Base-by-base conservation (phyloP, 2,329 filamentous ascomycete species). In the Botrytis tulipae region DNA sequence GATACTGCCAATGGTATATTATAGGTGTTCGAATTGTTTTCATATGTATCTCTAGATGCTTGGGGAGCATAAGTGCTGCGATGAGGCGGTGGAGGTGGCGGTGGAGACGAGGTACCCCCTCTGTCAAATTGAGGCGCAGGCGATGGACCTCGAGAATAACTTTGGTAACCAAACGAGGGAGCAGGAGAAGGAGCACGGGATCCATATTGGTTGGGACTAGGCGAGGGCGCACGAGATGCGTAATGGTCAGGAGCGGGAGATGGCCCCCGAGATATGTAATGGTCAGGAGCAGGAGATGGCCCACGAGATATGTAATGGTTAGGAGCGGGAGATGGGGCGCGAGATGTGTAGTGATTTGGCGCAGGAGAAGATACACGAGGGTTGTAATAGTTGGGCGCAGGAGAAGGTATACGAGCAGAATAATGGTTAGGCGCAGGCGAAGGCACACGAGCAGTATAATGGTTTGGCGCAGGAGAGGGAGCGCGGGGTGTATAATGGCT, bases 61-160 rank as follows among this genome's bases (percentile, higher is more conserved):
- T 79, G 78, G 25, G 79, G 75, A 20, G 75, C 76, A 72, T 79
- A 80, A 40, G 74, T 87, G 82, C 94, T 93, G 12, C 94, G 91
- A 76, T 97, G 95, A 10, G 95, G 95, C 7, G 95, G 92, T 0
- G 95, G 94, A 3, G 94, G 91, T 2, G 94, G 94, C 12, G 94
- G 94, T 29, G 94, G 93, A 14, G 82, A 82, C 25, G 83, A 83
- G 48, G 79, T 80, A 16, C 40, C 29, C 51, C 80, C 29, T 60
- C 80, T 75, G 51, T 80, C 80, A 61, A 81, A 79, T 67, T 81
- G 76, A 32, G 80, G 79, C 37, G 82, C 82, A 18, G 83, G 82
- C 20, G 84, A 85, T 37, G 76, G 80, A 2, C 81, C 82, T 73
- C 83, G 80, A 69, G 83, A 82, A 71, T 81, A 69, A 71, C 80